phyloP scores from a whole-genome alignment of 345 rosid species.

The Eucalyptus polyanthemos region DNA sequence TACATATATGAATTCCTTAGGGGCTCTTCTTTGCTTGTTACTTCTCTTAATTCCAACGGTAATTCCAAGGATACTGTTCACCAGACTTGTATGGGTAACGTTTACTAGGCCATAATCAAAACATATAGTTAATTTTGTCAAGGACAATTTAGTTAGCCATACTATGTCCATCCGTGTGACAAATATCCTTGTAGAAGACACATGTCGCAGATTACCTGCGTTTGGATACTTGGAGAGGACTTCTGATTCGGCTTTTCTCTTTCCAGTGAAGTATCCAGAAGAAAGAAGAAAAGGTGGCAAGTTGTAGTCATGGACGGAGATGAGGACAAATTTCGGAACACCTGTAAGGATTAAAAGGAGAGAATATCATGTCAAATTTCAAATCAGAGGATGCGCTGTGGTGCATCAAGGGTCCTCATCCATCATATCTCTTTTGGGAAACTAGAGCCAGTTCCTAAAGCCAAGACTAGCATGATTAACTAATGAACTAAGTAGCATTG shows the following conservation, averaged over 20 bases:
- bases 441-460: neutral
- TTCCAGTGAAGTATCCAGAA: conserved; percentile 78
- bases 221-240: conserved; percentile 77
- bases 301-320: conserved; percentile 87
- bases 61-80: neutral
- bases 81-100: neutral
- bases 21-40: neutral
- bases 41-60: neutral
- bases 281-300: conserved; percentile 76
- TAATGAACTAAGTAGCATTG: neutral
- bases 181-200: neutral
- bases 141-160: neutral
- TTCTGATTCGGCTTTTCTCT: conserved; percentile 82
- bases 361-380: neutral
- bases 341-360: conserved; percentile 23
- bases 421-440: neutral
- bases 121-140: neutral
- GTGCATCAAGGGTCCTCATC: neutral
- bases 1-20: neutral
- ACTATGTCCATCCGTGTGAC: neutral
- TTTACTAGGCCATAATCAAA: neutral
- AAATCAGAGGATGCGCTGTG: neutral
- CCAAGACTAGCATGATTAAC: neutral
- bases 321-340: conserved; percentile 70
- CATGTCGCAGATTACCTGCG: conserved; percentile 39